phyloP scores from a whole-genome alignment of 2,329 filamentous ascomycete species.

The Capronia coronata region DNA sequence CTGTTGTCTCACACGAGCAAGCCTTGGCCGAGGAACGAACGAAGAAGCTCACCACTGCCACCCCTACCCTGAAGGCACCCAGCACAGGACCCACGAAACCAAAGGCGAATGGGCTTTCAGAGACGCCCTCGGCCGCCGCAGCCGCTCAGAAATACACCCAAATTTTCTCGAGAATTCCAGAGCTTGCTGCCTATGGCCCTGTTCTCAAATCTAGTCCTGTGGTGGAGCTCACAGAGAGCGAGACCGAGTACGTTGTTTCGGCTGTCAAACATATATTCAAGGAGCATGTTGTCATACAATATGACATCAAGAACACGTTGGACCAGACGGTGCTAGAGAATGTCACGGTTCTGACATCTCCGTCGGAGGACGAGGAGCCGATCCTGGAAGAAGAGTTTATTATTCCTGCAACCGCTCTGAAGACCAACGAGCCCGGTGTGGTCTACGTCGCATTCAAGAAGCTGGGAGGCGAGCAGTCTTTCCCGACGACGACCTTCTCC shows the following conservation, averaged over 20 bases:
- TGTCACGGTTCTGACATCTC: constrained; percentile 73
- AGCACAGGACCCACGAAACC: constrained; percentile 71
- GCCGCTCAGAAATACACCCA: constrained; percentile 83
- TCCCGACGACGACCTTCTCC: constrained; percentile 74
- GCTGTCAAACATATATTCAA: constrained; percentile 98
- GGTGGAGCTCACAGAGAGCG: constrained; percentile 88
- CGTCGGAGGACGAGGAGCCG: constrained; percentile 69
- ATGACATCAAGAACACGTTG: constrained; percentile 95
- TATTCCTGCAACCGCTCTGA: constrained; percentile 75
- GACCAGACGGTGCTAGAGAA: constrained; percentile 85
- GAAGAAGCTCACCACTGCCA: constrained; percentile 91
- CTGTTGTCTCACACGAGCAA: constrained; percentile 90
- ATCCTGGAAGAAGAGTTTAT: constrained; percentile 78
- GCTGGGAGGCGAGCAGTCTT: constrained; percentile 62
- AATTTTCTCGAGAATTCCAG: constrained; percentile 80
- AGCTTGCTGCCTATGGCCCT: constrained; percentile 80
- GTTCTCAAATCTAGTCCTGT: constrained; percentile 84
- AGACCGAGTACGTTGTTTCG: constrained; percentile 93
- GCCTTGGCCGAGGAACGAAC: constrained; percentile 92
- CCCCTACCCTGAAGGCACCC: constrained; percentile 88
- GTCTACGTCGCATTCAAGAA: constrained; percentile 95
- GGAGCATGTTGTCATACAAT: constrained; percentile 91
- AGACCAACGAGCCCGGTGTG: constrained; percentile 79
- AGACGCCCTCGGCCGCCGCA: constrained; percentile 69
- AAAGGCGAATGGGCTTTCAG: constrained; percentile 59